These are phyloP conservation scores for Tolypocladium tundrense DNA, from an alignment of 2,329 filamentous ascomycete species.

Conservation along the genomic window DNA sequence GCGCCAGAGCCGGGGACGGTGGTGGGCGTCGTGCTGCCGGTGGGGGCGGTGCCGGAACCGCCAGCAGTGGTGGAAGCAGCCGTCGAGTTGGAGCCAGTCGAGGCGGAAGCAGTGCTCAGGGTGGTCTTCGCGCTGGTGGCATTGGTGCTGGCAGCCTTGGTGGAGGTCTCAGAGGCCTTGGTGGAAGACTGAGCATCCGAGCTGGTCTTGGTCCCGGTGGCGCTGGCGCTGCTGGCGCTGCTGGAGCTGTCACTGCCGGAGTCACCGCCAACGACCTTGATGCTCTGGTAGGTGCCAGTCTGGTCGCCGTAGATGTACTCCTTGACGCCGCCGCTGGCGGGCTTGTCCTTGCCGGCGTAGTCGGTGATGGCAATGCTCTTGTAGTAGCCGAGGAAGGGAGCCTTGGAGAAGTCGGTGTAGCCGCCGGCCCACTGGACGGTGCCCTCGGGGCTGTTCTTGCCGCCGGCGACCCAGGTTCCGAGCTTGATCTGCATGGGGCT, in stretches of 20 bases:
- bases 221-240: background rate
- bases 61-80: slow-evolving; percentile 4
- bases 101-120: slow-evolving; percentile 8
- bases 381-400: slow-evolving; percentile 47
- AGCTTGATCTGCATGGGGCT: slow-evolving; percentile 64
- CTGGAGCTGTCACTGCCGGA: slow-evolving; percentile 12
- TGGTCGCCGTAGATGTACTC: slow-evolving; percentile 43
- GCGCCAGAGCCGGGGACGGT: slow-evolving; percentile 15
- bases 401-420: slow-evolving; percentile 38
- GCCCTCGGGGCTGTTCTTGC: slow-evolving; percentile 49
- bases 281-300: slow-evolving; percentile 38
- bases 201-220: slow-evolving; percentile 3
- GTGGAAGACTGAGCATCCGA: background rate
- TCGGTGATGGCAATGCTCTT: slow-evolving; percentile 43
- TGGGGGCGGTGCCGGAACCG: slow-evolving; percentile 4
- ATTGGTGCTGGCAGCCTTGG: slow-evolving; percentile 6
- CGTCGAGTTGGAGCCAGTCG: slow-evolving; percentile 6
- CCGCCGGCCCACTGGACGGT: slow-evolving; percentile 66
- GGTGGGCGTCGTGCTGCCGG: slow-evolving; percentile 5
- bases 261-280: slow-evolving; percentile 35
- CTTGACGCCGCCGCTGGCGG: slow-evolving; percentile 28
- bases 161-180: slow-evolving; percentile 3
- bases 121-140: slow-evolving; percentile 11
- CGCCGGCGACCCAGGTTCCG: slow-evolving; percentile 56
- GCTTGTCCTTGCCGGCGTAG: slow-evolving; percentile 38